Percentiles rank a stretch among this genome's conserved stretches.
Evolutionary conservation across 176 grass and related monocot species (phyloP).

Genomic region (Poa pratensis): DNA sequence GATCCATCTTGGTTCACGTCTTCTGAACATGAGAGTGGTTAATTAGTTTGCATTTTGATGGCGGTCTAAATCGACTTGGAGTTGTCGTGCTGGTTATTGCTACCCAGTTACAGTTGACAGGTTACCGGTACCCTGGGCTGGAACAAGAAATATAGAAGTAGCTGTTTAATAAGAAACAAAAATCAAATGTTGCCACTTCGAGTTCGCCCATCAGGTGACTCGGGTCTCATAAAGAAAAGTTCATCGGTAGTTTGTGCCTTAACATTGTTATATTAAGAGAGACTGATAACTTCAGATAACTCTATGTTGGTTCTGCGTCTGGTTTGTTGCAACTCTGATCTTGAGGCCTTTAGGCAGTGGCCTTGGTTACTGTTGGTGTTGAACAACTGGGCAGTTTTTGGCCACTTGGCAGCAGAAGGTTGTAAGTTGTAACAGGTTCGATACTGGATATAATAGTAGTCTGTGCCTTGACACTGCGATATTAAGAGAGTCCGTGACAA

Average conservation of each 20-base stretch:
- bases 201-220: background rate
- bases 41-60: background rate
- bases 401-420: background rate
- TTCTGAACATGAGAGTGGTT: background rate
- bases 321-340: background rate
- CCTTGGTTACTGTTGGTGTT: background rate
- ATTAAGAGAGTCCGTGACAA: background rate
- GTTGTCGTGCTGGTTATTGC: background rate
- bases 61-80: background rate
- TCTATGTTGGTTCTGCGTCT: background rate
- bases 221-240: background rate
- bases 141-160: conserved; percentile 10
- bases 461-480: background rate
- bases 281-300: background rate
- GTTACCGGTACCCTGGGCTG: background rate
- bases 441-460: background rate
- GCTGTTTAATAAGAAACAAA: background rate
- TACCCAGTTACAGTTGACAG: conserved; percentile 14
- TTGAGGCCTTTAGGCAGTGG: background rate
- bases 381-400: background rate
- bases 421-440: background rate
- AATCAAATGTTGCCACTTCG: background rate
- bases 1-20: background rate
- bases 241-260: background rate
- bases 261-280: conserved; percentile 7